A percentile compares a stretch with the other conserved stretches of the same genome.
These are phyloP conservation scores for Talaromyces sp. DNA, from an alignment of 2,329 filamentous ascomycete genomes.

Conservation along the genomic window DNA sequence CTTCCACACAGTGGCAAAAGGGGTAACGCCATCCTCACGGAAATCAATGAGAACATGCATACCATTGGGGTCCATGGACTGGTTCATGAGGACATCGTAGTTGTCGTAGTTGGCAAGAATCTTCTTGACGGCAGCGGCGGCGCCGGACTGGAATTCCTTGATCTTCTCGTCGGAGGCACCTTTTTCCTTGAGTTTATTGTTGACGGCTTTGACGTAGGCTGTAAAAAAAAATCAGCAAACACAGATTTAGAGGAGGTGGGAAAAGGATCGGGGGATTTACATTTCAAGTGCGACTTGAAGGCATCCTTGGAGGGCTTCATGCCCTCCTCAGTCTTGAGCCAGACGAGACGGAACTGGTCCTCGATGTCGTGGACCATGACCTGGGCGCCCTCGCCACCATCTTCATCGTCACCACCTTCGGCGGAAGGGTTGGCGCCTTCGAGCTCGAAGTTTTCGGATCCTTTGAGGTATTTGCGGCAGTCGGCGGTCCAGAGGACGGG, in stretches of 20 bases:
- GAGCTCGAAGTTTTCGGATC: constrained; percentile 58
- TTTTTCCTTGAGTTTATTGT: constrained; percentile 63
- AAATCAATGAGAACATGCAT: constrained; percentile 97
- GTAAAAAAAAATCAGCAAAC: constrained; percentile 2
- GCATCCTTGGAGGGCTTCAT: constrained; percentile 69
- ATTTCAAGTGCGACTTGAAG: constrained; percentile 81
- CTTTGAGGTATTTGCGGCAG: constrained; percentile 82
- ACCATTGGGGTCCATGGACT: constrained; percentile 88
- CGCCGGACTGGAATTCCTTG: constrained; percentile 75
- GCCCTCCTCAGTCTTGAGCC: constrained; percentile 46
- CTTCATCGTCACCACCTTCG: constrained; percentile 71
- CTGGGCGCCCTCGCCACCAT: constrained; percentile 60
- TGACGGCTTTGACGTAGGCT: constrained; percentile 92
- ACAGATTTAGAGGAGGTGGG: background rate
- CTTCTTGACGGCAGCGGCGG: constrained; percentile 73
- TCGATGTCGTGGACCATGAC: constrained; percentile 84
- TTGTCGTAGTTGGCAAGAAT: constrained; percentile 89
- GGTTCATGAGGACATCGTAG: constrained; percentile 90
- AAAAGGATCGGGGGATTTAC: constrained; percentile 47
- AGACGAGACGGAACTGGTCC: constrained; percentile 83
- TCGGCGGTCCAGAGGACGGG: constrained; percentile 84
- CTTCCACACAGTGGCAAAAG: constrained; percentile 91
- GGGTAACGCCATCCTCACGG: constrained; percentile 91
- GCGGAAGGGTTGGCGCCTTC: constrained; percentile 92
- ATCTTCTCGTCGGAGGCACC: constrained; percentile 63